A percentile compares a stretch with the other conserved stretches of the same genome.
These are phyloP conservation scores for Fraxinus angustifolia DNA, from an alignment of 305 asterid genomes.

Conservation along the genomic window DNA sequence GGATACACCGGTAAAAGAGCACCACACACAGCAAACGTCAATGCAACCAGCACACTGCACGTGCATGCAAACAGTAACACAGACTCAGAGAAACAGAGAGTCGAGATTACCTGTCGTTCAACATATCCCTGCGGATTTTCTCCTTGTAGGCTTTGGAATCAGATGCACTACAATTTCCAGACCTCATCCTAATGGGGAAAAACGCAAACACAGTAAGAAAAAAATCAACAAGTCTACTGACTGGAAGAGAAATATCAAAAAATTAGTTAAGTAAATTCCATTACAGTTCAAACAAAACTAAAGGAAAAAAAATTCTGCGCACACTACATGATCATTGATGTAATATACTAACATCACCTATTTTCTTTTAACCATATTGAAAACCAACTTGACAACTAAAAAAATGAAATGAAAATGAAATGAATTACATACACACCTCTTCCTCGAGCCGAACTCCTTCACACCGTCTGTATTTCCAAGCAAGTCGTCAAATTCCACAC, in stretches of 20 bases:
- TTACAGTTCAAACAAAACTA: too few species aligned
- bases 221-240: neutral
- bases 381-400: neutral
- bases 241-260: neutral
- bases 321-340: too few species aligned
- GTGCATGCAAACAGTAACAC: too few species aligned
- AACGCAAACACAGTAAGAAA: neutral
- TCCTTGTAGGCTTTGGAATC: conserved; percentile 58
- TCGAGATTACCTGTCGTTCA: conserved; percentile 49
- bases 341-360: neutral
- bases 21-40: neutral
- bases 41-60: neutral
- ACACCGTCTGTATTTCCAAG: conserved; percentile 28
- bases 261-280: neutral
- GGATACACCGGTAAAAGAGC: neutral
- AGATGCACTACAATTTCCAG: conserved; percentile 35
- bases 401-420: neutral
- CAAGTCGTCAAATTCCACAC: conserved; percentile 38
- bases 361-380: neutral
- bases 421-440: conserved; percentile 32
- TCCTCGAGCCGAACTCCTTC: conserved; percentile 40
- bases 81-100: too few species aligned
- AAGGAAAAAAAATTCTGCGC: too few species aligned
- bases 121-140: conserved; percentile 54
- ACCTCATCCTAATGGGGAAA: conserved; percentile 30